Evolutionary conservation across 2,329 filamentous ascomycete genomes (phyloP), one percentile per base, ranked within the genome.

Genomic region (Tolypocladium amazonense): DNA sequence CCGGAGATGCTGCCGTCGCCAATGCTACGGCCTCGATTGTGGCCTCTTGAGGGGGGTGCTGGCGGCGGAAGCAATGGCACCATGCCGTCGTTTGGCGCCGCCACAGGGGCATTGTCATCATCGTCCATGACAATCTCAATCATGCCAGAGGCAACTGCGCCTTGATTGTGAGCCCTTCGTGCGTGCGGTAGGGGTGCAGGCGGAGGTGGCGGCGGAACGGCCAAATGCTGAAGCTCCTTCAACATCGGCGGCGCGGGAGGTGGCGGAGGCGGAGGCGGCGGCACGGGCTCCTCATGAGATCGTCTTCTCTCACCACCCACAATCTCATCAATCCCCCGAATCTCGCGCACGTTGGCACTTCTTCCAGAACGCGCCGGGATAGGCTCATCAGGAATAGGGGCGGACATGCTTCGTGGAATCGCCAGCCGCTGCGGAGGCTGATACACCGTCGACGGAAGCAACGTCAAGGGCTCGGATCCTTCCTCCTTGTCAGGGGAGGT

Each of bases 51-150:
- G 18, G 75, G 77, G 5, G 77, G 79, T 1, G 73, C 74, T 1
- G 77, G 80, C 1, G 77, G 70, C 18, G 77, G 69, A 47, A 81
- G 71, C 62, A 79, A 73, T 8, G 78, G 77, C 1, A 80, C 75
- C 47, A 70, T 74, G 47, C 71, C 69, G 61, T 80, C 78, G 56
- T 75, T 74, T 1, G 74, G 75, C 1, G 71, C 69, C 11, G 73
- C 73, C 15, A 67, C 65, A 25, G 68, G 65, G 4, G 66, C 63
- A 14, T 65, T 68, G 23, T 81, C 77, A 7, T 84, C 81, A 2
- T 85, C 82, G 63, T 87, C 84, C 80, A 85, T 85, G 56, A 88
- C 83, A 62, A 88, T 85, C 69, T 88, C 84, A 63, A 88, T 86
- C 67, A 84, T 80, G 5, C 81, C 83, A 0, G 81, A 80, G 9